Conservation (phyloP, 345 rosid genomes). For the Durio zibethinus region DNA sequence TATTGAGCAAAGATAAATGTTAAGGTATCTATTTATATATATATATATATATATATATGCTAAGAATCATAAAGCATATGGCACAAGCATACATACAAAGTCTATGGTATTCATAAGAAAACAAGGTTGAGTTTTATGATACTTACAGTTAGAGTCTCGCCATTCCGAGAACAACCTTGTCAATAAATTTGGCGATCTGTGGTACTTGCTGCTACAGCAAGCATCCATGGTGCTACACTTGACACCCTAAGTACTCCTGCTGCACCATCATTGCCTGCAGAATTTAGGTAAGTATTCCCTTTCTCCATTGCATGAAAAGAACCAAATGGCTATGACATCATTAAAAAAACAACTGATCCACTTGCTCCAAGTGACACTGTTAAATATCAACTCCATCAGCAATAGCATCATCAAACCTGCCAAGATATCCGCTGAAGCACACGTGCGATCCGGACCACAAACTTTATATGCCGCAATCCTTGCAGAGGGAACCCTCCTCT, state of each 20-base stretch:
- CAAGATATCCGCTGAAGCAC: conserved; percentile 20
- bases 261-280: conserved; percentile 39
- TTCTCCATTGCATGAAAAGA: conserved; percentile 40
- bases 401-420: conserved; percentile 49
- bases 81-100: too few species aligned
- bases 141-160: conserved; percentile 37
- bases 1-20: background rate
- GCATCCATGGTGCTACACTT: conserved; percentile 47
- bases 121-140: background rate
- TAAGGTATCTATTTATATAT: too few species aligned
- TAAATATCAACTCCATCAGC: conserved; percentile 44
- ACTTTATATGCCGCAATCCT: conserved; percentile 47
- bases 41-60: too few species aligned
- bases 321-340: conserved; percentile 31
- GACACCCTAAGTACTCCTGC: conserved; percentile 11
- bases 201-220: conserved; percentile 47
- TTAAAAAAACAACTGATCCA: background rate
- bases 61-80: too few species aligned
- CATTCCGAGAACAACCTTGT: conserved; percentile 42
- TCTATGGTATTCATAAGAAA: too few species aligned
- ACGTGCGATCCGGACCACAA: conserved; percentile 5
- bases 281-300: conserved; percentile 38
- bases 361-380: conserved; percentile 24
- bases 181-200: conserved; percentile 36
- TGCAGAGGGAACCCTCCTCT: conserved; percentile 59